Evolutionary conservation across 179 eudicot genomes (phyloP).

Genomic region (Pouteria campechiana): DNA sequence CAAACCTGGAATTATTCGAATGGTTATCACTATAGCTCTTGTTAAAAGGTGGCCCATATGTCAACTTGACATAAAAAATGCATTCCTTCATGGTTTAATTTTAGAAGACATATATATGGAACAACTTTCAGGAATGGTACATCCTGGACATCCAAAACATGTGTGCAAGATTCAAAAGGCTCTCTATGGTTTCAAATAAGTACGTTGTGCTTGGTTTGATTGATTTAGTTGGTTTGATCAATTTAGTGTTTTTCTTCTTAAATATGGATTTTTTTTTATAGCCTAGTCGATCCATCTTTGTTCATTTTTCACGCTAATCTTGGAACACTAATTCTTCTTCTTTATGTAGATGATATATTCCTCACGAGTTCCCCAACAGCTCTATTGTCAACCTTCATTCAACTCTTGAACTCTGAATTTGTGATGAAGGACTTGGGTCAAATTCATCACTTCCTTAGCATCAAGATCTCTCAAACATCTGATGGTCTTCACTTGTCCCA

Average conservation of each 20-base stretch:
- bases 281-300: neutral
- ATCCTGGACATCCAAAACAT: neutral
- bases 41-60: neutral
- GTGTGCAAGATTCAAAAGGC: neutral
- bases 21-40: neutral
- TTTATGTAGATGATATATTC: neutral
- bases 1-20: neutral
- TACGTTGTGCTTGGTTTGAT: neutral
- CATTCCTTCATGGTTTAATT: neutral
- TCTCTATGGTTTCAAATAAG: neutral
- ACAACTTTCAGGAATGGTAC: neutral
- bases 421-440: neutral
- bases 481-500: neutral
- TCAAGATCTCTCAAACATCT: neutral
- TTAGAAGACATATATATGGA: neutral
- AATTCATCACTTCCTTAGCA: neutral
- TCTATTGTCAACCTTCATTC: neutral
- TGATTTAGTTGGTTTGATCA: neutral
- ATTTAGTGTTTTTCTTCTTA: neutral
- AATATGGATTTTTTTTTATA: neutral
- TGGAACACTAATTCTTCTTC: neutral
- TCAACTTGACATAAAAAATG: neutral
- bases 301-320: neutral
- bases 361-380: neutral
- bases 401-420: neutral